Base-by-base conservation (phyloP, 129 eudicot species). In the Gnaphalium uliginosum region DNA sequence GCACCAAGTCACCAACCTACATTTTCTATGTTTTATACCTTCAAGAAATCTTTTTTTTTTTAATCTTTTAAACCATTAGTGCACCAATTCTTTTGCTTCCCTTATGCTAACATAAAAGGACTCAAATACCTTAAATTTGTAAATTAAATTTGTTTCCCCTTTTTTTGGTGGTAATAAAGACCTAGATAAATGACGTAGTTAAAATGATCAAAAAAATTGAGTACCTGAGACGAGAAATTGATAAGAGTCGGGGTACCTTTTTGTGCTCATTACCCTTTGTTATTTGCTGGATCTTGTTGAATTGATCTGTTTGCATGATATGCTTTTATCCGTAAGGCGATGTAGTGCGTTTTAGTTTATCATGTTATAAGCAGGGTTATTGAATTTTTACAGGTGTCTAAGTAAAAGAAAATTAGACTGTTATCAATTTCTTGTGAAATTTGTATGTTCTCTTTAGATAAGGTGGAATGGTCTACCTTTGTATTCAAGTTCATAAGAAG, bases 241-340 rank as follows among this genome's bases (percentile, higher is more conserved):
- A 43, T 11, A n/a, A 35, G 10, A 9, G 46, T 41, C 51, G 0
- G 51, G 51, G 18, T 13, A 43, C 51, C 5, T 11, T 43, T 43
- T 14, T 43, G 51, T 14, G 18, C 17, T 5, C 51, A 11, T 41
- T 13, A 43, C 51, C 51, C 18, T 43, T 43, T 43, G 51, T 70
- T 70, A 60, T 29, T 27, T 78, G 61, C 64, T 56, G 32, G 75
- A 41, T 60, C 48, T 60, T 78, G 39, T 69, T 41, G 15, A 57
- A 22, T 1, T 48, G 53, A 68, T 68, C 30, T 68, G 48, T 53
- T 58, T 77, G 66, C 68, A 60, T 74, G 60, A 18, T 54, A 18
- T 54, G 60, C 24, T n/a, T n/a, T n/a, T 54, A 54, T 46, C 53
- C 53, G 18, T 46, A 1, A 46, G n/a, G 53, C 1, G 5, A 46